Percentiles rank a stretch among this genome's conserved stretches.
Conservation (phyloP, 2,329 filamentous ascomycete genomes). For the Magnaporthiopsis poae region DNA sequence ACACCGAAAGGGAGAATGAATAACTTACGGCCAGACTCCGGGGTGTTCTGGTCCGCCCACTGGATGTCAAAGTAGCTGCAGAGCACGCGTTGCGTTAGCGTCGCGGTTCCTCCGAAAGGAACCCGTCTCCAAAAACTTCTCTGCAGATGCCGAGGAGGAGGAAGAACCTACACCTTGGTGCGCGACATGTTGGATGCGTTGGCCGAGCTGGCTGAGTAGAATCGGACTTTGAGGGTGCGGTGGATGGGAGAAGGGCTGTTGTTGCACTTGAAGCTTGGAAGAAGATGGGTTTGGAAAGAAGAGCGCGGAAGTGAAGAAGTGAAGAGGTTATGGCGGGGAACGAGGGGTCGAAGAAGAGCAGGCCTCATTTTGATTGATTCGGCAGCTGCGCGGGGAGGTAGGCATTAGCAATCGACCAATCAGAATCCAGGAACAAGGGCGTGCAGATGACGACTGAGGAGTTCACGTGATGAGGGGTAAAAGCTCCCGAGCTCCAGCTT, state of each 20-base stretch:
- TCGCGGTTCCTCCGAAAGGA: neutral
- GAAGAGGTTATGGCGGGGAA: conserved; percentile 26
- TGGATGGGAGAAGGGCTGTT: conserved; percentile 24
- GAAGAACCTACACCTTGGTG: conserved; percentile 58
- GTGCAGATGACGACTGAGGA: conserved; percentile 7
- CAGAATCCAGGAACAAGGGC: neutral
- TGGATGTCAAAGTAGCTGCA: conserved; percentile 59
- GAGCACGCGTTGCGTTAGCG: neutral
- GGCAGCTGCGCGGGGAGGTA: conserved; percentile 14
- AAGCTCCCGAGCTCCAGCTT: neutral
- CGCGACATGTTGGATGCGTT: conserved; percentile 23
- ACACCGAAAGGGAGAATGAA: conserved; percentile 10
- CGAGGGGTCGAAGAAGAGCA: conserved; percentile 29
- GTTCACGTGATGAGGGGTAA: conserved; percentile 15
- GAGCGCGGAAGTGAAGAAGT: conserved; percentile 24
- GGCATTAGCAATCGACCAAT: conserved; percentile 16
- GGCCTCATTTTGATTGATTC: conserved; percentile 16
- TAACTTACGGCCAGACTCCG: conserved; percentile 2
- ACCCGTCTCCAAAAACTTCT: neutral
- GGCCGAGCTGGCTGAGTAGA: conserved; percentile 21
- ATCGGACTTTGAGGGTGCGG: conserved; percentile 21
- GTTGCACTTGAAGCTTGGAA: conserved; percentile 18
- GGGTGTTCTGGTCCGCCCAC: conserved; percentile 23
- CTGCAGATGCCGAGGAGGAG: neutral
- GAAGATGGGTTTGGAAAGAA: conserved; percentile 19